phyloP scores from a whole-genome alignment of 768 basidiomycete species.

The Tulasnella sp. region DNA sequence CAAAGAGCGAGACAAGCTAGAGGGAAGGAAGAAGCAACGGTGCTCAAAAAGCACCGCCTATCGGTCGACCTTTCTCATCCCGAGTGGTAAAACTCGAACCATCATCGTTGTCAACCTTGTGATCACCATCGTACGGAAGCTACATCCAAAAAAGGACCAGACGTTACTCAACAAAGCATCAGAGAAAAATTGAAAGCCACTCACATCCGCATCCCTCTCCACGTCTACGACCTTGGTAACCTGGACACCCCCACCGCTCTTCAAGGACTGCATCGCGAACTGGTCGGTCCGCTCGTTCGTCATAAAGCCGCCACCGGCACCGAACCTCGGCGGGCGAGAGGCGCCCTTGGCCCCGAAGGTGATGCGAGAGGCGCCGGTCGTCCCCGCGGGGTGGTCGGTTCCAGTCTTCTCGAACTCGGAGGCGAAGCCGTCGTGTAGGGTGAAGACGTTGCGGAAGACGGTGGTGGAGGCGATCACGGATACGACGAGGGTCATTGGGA shows the following conservation, averaged over 20 bases:
- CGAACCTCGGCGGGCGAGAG: background rate
- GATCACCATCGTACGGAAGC: background rate
- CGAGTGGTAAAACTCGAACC: background rate
- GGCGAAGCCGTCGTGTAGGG: conserved; percentile 10
- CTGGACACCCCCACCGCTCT: background rate
- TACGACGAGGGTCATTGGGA: conserved; percentile 10
- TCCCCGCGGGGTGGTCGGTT: background rate
- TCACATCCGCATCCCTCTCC: background rate
- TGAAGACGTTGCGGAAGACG: conserved; percentile 12
- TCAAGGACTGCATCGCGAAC: background rate
- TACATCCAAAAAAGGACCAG: background rate
- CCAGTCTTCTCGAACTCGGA: background rate
- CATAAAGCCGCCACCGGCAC: background rate
- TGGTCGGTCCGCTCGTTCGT: background rate
- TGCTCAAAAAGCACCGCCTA: background rate
- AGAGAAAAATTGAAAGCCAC: background rate
- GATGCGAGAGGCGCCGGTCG: background rate
- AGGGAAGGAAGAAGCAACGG: background rate
- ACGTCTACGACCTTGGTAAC: background rate
- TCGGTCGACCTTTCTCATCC: background rate
- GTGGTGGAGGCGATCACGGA: conserved; percentile 10
- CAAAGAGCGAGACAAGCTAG: background rate
- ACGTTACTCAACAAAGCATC: background rate
- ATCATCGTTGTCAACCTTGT: background rate
- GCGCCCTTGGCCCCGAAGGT: background rate